A percentile compares a stretch with the other conserved stretches of the same genome.
phyloP scores from a whole-genome alignment of 352 stramenopile species.

The Aphanomyces invadans region DNA sequence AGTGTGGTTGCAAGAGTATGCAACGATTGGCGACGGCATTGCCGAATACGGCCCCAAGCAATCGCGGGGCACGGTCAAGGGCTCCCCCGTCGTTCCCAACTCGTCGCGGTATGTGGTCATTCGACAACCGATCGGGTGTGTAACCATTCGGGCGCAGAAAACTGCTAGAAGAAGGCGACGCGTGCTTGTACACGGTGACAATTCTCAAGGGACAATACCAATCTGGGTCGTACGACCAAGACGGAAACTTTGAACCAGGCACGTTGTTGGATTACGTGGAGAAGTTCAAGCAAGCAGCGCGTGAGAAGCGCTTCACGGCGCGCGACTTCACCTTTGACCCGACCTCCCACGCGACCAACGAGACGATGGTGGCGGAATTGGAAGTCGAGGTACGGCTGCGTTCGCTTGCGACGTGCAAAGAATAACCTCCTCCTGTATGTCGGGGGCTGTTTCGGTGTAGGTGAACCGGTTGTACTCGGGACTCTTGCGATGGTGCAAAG shows the following conservation, averaged over 20 bases:
- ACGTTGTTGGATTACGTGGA: slow-evolving; percentile 92
- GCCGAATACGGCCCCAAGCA: slow-evolving; percentile 86
- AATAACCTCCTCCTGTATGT: too few relatives aligned
- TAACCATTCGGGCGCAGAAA: slow-evolving; percentile 30
- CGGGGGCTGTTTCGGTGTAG: too few relatives aligned
- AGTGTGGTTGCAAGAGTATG: slow-evolving; percentile 81
- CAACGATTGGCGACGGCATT: slow-evolving; percentile 83
- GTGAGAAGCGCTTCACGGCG: slow-evolving; percentile 91
- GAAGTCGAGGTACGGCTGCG: slow-evolving; percentile 56
- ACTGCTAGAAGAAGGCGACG: slow-evolving; percentile 89
- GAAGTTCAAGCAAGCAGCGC: slow-evolving; percentile 88
- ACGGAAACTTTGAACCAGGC: slow-evolving; percentile 86
- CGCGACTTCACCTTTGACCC: slow-evolving; percentile 91
- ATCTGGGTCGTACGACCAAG: slow-evolving; percentile 72
- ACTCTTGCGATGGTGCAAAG: slow-evolving; percentile 96
- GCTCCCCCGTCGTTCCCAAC: slow-evolving; percentile 93
- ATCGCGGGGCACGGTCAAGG: slow-evolving; percentile 84
- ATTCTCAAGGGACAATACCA: slow-evolving; percentile 94
- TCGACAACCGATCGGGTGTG: neutral
- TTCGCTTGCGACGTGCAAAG: neutral
- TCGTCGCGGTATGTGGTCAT: slow-evolving; percentile 66
- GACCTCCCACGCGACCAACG: slow-evolving; percentile 76
- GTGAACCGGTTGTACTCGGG: slow-evolving; percentile 92
- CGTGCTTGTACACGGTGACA: slow-evolving; percentile 91
- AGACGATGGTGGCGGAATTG: slow-evolving; percentile 77